phyloP scores from a whole-genome alignment of 441 rosid species.

The Heliophila coronopifolia region DNA sequence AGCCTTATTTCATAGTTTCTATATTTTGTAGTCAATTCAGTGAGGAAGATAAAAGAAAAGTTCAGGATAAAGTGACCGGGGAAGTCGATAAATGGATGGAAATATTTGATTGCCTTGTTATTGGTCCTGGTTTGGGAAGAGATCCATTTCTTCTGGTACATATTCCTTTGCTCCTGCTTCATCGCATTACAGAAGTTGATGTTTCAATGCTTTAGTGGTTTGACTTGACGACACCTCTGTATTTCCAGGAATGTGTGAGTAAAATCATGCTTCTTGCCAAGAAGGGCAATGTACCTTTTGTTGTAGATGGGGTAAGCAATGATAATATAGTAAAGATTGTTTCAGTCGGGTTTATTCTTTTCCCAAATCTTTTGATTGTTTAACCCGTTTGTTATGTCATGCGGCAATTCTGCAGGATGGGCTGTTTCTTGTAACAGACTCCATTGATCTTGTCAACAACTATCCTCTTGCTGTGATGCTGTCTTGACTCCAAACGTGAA shows the following conservation, averaged over 20 bases:
- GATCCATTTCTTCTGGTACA: constrained; percentile 80
- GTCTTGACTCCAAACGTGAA: constrained; percentile 83
- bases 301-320: constrained; percentile 74
- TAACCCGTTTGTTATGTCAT: background rate
- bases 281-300: constrained; percentile 60
- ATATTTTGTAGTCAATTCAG: constrained; percentile 27
- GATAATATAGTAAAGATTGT: background rate
- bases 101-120: constrained; percentile 88
- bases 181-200: constrained; percentile 2
- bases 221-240: background rate
- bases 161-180: constrained; percentile 11
- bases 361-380: background rate
- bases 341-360: background rate
- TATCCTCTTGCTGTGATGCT: constrained; percentile 76
- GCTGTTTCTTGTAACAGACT: constrained; percentile 71
- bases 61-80: constrained; percentile 48
- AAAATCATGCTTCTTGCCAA: constrained; percentile 70
- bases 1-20: background rate
- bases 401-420: constrained; percentile 56
- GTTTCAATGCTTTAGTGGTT: background rate
- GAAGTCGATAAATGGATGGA: constrained; percentile 90
- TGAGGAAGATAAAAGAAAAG: constrained; percentile 43
- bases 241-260: constrained; percentile 64
- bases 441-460: constrained; percentile 58
- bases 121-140: constrained; percentile 98